Evolutionary conservation across 768 basidiomycete genomes (phyloP).

Genomic region (Mycena polygramma): DNA sequence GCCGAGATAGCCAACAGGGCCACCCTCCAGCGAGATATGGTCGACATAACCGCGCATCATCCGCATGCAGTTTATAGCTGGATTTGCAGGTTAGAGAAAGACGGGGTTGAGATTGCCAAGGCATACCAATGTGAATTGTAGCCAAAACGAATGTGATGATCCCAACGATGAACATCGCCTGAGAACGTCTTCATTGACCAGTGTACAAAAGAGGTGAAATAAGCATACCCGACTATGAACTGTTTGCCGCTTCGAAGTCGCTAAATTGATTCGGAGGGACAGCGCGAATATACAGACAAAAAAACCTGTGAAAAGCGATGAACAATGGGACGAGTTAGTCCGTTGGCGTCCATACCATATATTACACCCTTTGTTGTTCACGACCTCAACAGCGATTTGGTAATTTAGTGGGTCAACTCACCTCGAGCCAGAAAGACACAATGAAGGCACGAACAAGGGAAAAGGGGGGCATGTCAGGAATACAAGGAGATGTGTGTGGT

Average conservation of each 20-base stretch:
- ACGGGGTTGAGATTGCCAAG: too few relatives aligned
- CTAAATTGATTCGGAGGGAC: constrained; percentile 12
- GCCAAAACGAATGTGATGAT: constrained; percentile 19
- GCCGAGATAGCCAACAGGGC: constrained; percentile 32
- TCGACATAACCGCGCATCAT: constrained; percentile 30
- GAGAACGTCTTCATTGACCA: not conserved
- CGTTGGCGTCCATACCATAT: not conserved
- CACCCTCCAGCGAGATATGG: constrained; percentile 23
- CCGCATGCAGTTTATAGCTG: constrained; percentile 29
- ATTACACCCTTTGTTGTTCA: constrained; percentile 2
- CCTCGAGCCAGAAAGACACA: constrained; percentile 18
- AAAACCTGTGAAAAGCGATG: not conserved
- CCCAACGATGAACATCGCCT: constrained; percentile 18
- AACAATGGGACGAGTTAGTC: too few relatives aligned
- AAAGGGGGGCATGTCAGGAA: not conserved
- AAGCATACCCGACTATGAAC: constrained; percentile 13
- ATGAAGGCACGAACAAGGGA: constrained; percentile 15
- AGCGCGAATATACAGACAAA: constrained; percentile 19
- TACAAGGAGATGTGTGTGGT: too few relatives aligned
- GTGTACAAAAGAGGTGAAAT: not conserved
- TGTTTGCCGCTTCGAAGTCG: constrained; percentile 13
- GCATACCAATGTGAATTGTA: constrained; percentile 5
- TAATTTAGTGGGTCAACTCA: not conserved
- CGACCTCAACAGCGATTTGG: not conserved
- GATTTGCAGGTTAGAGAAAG: not conserved